Conservation (phyloP, 2,329 filamentous ascomycete species). For the Hymenoscyphus salicellus region DNA sequence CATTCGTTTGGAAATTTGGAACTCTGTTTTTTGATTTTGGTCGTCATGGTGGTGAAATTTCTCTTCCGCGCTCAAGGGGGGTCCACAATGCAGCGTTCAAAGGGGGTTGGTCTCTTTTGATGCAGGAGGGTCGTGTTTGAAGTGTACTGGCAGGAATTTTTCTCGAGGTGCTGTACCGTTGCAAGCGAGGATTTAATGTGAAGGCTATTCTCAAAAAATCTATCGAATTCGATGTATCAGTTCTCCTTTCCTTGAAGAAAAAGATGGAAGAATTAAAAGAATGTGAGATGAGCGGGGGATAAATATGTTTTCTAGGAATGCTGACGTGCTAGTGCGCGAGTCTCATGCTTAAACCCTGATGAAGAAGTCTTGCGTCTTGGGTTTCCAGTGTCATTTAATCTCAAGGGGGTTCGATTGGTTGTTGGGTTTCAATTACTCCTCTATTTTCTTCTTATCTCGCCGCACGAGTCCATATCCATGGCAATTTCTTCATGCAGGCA, state of each 20-base stretch:
- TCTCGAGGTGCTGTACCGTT: neutral
- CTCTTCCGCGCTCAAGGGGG: conserved; percentile 12
- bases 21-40: neutral
- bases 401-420: too few relatives aligned
- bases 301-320: too few relatives aligned
- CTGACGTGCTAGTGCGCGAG: neutral
- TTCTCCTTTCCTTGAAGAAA: neutral
- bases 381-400: too few relatives aligned
- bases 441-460: too few relatives aligned
- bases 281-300: neutral
- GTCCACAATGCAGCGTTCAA: conserved; percentile 9
- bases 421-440: too few relatives aligned
- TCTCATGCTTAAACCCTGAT: neutral
- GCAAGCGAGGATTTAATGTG: conserved; percentile 1
- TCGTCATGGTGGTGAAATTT: conserved; percentile 13
- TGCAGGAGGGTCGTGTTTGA: conserved; percentile 14
- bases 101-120: conserved; percentile 7
- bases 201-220: neutral
- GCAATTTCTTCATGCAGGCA: too few relatives aligned
- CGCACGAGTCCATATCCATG: too few relatives aligned
- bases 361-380: too few relatives aligned
- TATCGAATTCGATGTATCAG: conserved; percentile 6
- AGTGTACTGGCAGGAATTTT: conserved; percentile 15
- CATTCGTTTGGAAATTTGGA: neutral
- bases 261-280: neutral